Evolutionary conservation across 495 filamentous ascomycete genomes (phyloP).

Genomic region (Penicillium daleae): DNA sequence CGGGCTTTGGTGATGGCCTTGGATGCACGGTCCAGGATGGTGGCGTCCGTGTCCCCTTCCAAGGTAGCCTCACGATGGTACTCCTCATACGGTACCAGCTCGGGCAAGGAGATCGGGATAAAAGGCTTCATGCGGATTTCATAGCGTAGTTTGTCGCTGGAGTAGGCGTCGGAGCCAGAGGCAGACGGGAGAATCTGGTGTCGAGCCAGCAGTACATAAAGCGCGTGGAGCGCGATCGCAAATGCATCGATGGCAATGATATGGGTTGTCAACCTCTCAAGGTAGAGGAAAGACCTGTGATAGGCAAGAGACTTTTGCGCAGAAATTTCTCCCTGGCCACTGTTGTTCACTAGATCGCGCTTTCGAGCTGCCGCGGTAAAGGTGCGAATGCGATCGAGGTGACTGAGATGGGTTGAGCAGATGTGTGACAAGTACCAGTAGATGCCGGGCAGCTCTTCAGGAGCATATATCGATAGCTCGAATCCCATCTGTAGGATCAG

Average conservation of each 20-base stretch:
- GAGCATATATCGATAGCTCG: constrained; percentile 85
- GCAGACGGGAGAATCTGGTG: constrained; percentile 57
- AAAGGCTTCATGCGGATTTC: constrained; percentile 93
- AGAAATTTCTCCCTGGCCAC: constrained; percentile 3
- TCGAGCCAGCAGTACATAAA: constrained; percentile 70
- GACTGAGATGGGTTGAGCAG: constrained; percentile 52
- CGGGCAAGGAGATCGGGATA: constrained; percentile 66
- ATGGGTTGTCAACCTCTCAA: constrained; percentile 67
- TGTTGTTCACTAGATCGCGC: constrained; percentile 28
- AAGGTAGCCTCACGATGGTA: constrained; percentile 52
- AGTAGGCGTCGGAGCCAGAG: constrained; percentile 67
- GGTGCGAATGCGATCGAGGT: constrained; percentile 71
- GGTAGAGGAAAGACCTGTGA: constrained; percentile 57
- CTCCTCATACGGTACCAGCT: constrained; percentile 67
- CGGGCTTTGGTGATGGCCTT: constrained; percentile 62
- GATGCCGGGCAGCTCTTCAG: constrained; percentile 86
- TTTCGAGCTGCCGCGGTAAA: constrained; percentile 52
- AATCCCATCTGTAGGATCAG: constrained; percentile 94
- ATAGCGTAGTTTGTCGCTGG: constrained; percentile 71
- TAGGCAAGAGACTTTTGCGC: constrained; percentile 43
- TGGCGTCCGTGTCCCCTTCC: constrained; percentile 42
- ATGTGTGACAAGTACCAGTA: constrained; percentile 73
- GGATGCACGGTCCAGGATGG: constrained; percentile 63
- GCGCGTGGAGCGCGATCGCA: constrained; percentile 64
- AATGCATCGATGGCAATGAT: constrained; percentile 71